Conservation (phyloP, 805 yeast species). For the Hanseniaspora osmophila region DNA sequence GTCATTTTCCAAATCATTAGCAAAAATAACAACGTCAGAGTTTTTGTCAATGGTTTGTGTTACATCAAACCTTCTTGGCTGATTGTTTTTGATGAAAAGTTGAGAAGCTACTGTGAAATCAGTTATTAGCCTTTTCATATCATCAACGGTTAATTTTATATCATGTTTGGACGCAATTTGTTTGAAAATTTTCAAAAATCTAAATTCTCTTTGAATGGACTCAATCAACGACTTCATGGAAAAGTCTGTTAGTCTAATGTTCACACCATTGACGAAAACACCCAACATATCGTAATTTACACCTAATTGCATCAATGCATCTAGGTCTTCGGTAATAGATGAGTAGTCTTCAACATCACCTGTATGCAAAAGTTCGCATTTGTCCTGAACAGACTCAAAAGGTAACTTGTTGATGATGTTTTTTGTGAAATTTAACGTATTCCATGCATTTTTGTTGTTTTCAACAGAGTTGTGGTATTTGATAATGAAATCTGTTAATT, state of each 20-base stretch:
- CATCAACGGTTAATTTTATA: constrained; percentile 12
- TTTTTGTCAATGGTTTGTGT: constrained; percentile 13
- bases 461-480: constrained; percentile 11
- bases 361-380: constrained; percentile 1
- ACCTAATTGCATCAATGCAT: constrained; percentile 12
- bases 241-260: constrained; percentile 13
- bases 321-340: constrained; percentile 9
- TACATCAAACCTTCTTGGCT: constrained; percentile 21
- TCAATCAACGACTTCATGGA: constrained; percentile 13
- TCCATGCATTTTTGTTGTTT: constrained; percentile 19
- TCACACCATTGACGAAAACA: constrained; percentile 20
- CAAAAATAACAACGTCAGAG: constrained; percentile 42
- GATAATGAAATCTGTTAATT: constrained; percentile 23
- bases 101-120: constrained; percentile 15
- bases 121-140: constrained; percentile 11
- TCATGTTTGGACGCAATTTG: constrained; percentile 11
- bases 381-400: constrained; percentile 6
- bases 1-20: constrained; percentile 61
- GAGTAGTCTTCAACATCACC: constrained; percentile 2
- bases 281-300: constrained; percentile 21
- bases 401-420: constrained; percentile 30
- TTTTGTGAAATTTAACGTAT: constrained; percentile 22
- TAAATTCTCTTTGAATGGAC: constrained; percentile 13
- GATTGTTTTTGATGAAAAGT: constrained; percentile 13
- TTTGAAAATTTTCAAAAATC: constrained; percentile 7